Evolutionary conservation across 257 asterid genomes (phyloP).

Genomic region (Eucommia ulmoides): DNA sequence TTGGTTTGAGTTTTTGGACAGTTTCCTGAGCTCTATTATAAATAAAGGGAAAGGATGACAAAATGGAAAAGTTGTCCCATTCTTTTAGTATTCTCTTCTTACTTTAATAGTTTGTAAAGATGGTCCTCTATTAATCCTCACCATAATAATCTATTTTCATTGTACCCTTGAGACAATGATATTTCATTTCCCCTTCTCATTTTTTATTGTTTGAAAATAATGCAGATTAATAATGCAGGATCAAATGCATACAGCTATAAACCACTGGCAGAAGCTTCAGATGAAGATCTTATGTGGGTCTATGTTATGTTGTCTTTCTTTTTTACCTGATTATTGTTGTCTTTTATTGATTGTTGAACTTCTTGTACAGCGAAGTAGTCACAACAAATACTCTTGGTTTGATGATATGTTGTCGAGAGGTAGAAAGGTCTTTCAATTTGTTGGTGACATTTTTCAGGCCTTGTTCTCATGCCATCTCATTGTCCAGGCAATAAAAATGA

Average conservation of each 20-base stretch:
- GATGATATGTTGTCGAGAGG: not conserved
- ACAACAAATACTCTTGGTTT: not conserved
- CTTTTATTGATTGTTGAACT: not conserved
- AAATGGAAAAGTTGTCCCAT: too few species aligned
- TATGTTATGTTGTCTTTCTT: not conserved
- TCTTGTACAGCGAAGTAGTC: not conserved
- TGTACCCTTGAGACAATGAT: too few species aligned
- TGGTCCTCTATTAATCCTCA: not conserved
- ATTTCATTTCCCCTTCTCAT: too few species aligned
- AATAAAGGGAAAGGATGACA: too few species aligned
- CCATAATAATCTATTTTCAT: not conserved
- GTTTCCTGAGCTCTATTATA: too few species aligned
- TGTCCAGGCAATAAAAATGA: not conserved
- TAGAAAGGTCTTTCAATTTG: not conserved
- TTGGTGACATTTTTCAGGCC: not conserved
- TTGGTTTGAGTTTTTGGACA: too few species aligned
- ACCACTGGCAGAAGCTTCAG: not conserved
- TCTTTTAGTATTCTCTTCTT: too few species aligned
- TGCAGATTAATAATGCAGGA: not conserved
- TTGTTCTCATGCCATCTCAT: not conserved
- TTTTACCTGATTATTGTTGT: too few species aligned
- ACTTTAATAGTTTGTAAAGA: not conserved
- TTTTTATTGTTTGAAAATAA: not conserved
- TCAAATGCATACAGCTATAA: not conserved
- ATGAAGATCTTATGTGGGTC: not conserved